Base-by-base conservation (phyloP, 2,329 filamentous ascomycete species). In the Colletotrichum costaricense region DNA sequence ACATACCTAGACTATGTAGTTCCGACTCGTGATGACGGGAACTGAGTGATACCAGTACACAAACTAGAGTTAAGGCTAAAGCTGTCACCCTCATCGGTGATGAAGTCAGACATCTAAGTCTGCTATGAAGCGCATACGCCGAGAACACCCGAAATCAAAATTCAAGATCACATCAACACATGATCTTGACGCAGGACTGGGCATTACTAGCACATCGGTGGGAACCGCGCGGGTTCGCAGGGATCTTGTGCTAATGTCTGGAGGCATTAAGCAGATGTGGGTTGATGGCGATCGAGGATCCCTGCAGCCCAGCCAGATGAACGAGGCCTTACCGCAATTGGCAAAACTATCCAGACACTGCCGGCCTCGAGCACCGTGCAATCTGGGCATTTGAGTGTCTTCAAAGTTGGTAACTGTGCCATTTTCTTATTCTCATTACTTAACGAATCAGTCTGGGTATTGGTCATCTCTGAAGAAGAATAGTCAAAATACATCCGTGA, bases 211-310 rank as follows among this genome's bases (percentile, higher is more conserved):
- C 22, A 78, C 79, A 0, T 79, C 81, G 0, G 68, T 62, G 0
- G 83, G 81, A 0, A 26, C 65, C 65, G 65, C 65, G 65, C 65
- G 65, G 57, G 57, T 54, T 54, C 33, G 57, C 65, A 68, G 54
- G 57, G 65, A 62, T 62, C 22, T 62, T 16, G 35, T 42, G 14
- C 38, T 22, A 52, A 14, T 14, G 30, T 52, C 35, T 46, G 65
- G 65, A 68, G 52, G 65, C 57, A 58, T 67, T 58, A 46, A 67
- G 35, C 52, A 58, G 35, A 54, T 54, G 22, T 56, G 30, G 52
- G 22, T 9, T 28, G 28, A 63, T 28, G n/a, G 30, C 49, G 52
- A 28, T 35, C n/a, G 11, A n/a, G 33, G 14, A 22, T 60, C 42
- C 42, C 19, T 49, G 42, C 42, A 49, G 19, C 19, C 42, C 7